Base-by-base conservation (phyloP, 2,329 filamentous ascomycete genomes). In the Fusarium sp. region DNA sequence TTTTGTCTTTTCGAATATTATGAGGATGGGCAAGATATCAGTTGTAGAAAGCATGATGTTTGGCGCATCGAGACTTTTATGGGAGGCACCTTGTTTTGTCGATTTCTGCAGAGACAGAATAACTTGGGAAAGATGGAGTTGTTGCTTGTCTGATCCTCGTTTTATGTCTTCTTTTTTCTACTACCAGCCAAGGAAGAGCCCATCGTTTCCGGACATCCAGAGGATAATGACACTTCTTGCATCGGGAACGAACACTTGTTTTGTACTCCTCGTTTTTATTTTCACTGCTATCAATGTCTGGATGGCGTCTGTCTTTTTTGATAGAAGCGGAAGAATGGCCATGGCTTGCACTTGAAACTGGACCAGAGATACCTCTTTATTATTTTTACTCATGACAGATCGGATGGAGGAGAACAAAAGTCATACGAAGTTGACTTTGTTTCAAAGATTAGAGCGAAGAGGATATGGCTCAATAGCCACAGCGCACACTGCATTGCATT, bases 41-140 rank as follows among this genome's bases (percentile, higher is more conserved):
- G 54, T 66, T 74, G 70, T 74, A 75, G 72, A 74, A 35, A 72
- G 72, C 72, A 74, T 74, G 63, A 72, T 64, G 71, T 71, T 68
- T 65, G 72, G 72, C 72, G 72, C 72, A 74, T 73, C 70, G 52
- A 66, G 56, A 72, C 50, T 56, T 57, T 48, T 61, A 57, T 33
- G 41, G 66, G 63, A 50, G 66, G 60, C 28, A 52, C 48, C 43
- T 41, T 43, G n/a, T 44, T 55, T 48, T 62, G 59, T 61, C 21
- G n/a, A 55, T 57, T 63, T 68, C 41, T 57, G 52, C 61, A 55
- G 57, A 70, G 60, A 61, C 58, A 63, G 54, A 64, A 57, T 43
- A 57, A 56, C 31, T 48, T 57, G 54, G 48, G 48, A 52, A 62
- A 72, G 64, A 74, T 28, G 70, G 72, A 69, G 70, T 66, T 62